These are phyloP conservation scores for Fusarium sambucinum DNA, from an alignment of 2,329 filamentous ascomycete genomes.

Conservation along the genomic window DNA sequence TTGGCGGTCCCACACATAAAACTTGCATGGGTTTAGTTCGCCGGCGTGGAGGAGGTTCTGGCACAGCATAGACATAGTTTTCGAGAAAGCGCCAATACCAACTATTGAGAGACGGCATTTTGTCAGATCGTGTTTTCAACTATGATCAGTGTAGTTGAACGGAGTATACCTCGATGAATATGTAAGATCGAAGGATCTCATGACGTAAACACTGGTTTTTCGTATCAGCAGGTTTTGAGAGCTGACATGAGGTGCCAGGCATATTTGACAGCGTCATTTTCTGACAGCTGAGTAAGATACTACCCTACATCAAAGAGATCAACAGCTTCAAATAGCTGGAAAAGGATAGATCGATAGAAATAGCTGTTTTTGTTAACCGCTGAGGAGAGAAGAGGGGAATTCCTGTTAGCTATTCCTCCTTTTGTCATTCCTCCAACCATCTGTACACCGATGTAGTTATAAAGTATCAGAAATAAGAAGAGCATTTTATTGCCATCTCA, in stretches of 20 bases:
- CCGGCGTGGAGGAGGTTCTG: constrained; percentile 30
- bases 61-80: constrained; percentile 22
- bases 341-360: not conserved
- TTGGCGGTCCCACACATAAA: constrained; percentile 51
- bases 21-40: constrained; percentile 53
- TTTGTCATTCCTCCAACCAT: too few species aligned
- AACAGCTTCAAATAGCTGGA: not conserved
- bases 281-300: not conserved
- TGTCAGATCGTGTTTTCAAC: not conserved
- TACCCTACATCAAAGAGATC: not conserved
- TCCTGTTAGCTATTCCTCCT: too few species aligned
- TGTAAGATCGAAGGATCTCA: not conserved
- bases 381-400: not conserved
- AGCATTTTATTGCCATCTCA: too few species aligned
- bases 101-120: constrained; percentile 18
- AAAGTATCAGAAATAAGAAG: too few species aligned
- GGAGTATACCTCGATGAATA: not conserved
- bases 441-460: too few species aligned
- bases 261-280: not conserved
- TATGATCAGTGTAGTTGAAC: not conserved
- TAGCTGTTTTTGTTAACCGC: not conserved
- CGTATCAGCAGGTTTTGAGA: not conserved
- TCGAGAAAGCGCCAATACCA: constrained; percentile 28
- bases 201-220: not conserved
- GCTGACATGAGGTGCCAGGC: not conserved